Evolutionary conservation across 805 yeast genomes (phyloP), one percentile per base, ranked within the genome.

Genomic region (Yarrowia divulgata): DNA sequence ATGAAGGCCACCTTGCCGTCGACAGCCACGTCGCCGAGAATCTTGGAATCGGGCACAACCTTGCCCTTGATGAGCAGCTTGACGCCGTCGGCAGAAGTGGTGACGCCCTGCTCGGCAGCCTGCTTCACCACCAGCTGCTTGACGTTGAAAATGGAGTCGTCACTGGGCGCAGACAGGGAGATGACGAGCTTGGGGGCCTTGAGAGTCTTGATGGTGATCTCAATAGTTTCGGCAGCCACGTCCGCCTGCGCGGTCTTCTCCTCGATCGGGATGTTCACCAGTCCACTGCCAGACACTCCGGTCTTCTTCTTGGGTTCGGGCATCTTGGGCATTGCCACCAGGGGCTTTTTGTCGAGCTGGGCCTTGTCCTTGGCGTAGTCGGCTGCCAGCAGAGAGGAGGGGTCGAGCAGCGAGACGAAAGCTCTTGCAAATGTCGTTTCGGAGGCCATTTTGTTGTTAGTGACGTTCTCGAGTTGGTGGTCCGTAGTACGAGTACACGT

Each of bases 41-140:
- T 46, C 70, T 68, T 67, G 43, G 70, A 50, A 39, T 68, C 70
- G 8, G 70, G 68, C 2, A 69, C 43, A 19, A 69, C 70, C 63
- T 69, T 68, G 18, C 70, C 70, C 54, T 67, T 69, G 40, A 68
- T 69, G 32, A 69, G 54, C 46, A 68, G 52, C 34, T 63, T 60
- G 57, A 68, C 49, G 3, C 62, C 52, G 16, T 52, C 62, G 10
- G 49, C 62, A 5, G 60, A 23, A 40, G 62, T 66, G 43, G 48
- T 50, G 12, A 66, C 49, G 1, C 45, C 50, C 52, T 50, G 69
- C 39, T 42, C 60, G 19, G 50, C 69, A 29, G 62, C 62, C 52
- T 50, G 40, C 69, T 66, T 66, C 23, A 52, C 69, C 32, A 66
- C 62, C 49, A 52, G 35, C 68, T 49, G 68, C 48, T 49, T 63